Conservation (phyloP, 345 rosid genomes). For the Lepidium didymum region DNA sequence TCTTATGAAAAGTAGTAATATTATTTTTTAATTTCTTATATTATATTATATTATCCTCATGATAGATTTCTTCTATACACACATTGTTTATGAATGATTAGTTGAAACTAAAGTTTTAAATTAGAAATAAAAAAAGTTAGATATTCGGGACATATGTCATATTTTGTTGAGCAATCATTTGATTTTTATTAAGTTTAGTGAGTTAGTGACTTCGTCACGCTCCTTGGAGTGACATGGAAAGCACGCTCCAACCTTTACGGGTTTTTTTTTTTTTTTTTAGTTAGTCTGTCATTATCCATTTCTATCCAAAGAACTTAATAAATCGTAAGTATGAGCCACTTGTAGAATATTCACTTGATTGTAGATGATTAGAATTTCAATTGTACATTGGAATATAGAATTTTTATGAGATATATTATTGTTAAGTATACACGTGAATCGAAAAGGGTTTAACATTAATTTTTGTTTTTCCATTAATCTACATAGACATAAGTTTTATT, state of each 20-base stretch:
- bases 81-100: not conserved
- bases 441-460: too few relatives aligned
- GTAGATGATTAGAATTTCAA: too few relatives aligned
- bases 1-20: too few relatives aligned
- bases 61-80: not conserved
- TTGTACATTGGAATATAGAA: too few relatives aligned
- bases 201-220: constrained; percentile 12
- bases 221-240: constrained; percentile 38
- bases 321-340: constrained; percentile 6
- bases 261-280: not conserved
- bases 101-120: not conserved
- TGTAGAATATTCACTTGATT: constrained; percentile 4
- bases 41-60: not conserved
- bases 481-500: too few relatives aligned
- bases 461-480: too few relatives aligned
- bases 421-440: too few relatives aligned
- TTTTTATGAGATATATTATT: too few relatives aligned
- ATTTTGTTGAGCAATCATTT: not conserved
- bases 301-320: not conserved
- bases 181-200: not conserved
- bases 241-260: constrained; percentile 54
- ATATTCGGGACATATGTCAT: not conserved
- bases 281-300: constrained; percentile 2
- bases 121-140: not conserved
- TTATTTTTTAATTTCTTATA: not conserved